Percentiles rank a stretch among this genome's conserved stretches.
These are phyloP conservation scores for Iberis amara DNA, from an alignment of 441 rosid species.

Conservation along the genomic window DNA sequence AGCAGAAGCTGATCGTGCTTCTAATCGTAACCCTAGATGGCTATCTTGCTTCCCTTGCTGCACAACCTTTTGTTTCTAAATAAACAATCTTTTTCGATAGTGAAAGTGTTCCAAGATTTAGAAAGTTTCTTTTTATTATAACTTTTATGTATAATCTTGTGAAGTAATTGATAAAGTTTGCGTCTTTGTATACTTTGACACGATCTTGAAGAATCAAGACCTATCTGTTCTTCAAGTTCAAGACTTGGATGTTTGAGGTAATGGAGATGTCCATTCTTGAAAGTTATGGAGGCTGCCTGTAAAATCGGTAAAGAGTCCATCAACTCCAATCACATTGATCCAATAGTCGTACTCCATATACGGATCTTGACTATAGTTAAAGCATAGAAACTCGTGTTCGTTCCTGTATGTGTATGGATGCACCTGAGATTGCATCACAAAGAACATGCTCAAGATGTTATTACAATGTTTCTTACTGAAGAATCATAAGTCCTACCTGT, in stretches of 20 bases:
- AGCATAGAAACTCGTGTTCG: slow-evolving; percentile 57
- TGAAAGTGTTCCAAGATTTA: slow-evolving; percentile 25
- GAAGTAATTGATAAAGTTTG: slow-evolving; percentile 14
- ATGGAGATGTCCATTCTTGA: too few relatives aligned
- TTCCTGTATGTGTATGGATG: slow-evolving; percentile 88
- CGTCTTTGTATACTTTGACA: too few relatives aligned
- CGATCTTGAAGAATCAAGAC: too few relatives aligned
- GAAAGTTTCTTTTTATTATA: background rate
- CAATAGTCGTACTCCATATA: slow-evolving; percentile 70
- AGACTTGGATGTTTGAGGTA: too few relatives aligned
- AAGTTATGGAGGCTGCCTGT: too few relatives aligned
- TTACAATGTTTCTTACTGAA: too few relatives aligned
- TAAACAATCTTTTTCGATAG: background rate
- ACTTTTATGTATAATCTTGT: slow-evolving; percentile 18
- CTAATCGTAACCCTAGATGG: slow-evolving; percentile 37
- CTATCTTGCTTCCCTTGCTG: slow-evolving; percentile 60
- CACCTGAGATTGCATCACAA: slow-evolving; percentile 47
- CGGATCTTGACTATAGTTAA: slow-evolving; percentile 73
- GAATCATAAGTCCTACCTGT: too few relatives aligned
- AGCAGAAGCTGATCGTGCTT: slow-evolving; percentile 21
- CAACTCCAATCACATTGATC: slow-evolving; percentile 32
- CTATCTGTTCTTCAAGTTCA: too few relatives aligned
- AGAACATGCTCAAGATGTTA: background rate
- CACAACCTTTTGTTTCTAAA: slow-evolving; percentile 24
- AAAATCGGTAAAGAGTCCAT: too few relatives aligned